These are phyloP conservation scores for Ogataea henricii DNA, from an alignment of 805 yeast genomes.

Conservation along the genomic window DNA sequence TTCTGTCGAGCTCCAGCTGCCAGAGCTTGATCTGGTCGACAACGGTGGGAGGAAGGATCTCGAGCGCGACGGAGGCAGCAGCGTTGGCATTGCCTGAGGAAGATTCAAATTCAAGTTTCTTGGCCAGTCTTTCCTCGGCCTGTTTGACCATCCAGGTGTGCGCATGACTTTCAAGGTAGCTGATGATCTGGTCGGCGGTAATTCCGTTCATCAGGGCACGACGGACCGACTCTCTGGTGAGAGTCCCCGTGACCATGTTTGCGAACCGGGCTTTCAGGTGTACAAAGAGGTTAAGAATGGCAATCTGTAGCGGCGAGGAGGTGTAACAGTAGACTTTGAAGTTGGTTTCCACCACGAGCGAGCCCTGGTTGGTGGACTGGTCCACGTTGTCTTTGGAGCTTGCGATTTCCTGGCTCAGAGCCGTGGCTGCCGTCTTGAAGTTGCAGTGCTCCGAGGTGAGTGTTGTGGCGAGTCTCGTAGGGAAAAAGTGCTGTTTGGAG, in stretches of 20 bases:
- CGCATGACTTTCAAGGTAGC: conserved; percentile 87
- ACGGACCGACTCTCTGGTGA: conserved; percentile 90
- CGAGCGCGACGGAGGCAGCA: conserved; percentile 50
- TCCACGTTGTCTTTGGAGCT: conserved; percentile 28
- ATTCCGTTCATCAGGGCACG: conserved; percentile 85
- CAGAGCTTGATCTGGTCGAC: conserved; percentile 93
- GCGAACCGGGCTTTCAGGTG: conserved; percentile 82
- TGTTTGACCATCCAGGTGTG: conserved; percentile 84
- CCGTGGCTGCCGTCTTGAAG: conserved; percentile 71
- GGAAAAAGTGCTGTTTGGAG: conserved; percentile 55
- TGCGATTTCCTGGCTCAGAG: conserved; percentile 66
- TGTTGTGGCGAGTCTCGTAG: conserved; percentile 87
- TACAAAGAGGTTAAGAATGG: conserved; percentile 85
- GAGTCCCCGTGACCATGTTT: conserved; percentile 90
- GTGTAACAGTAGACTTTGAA: conserved; percentile 92
- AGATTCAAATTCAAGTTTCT: conserved; percentile 64
- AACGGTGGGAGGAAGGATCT: conserved; percentile 90
- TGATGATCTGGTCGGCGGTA: conserved; percentile 90
- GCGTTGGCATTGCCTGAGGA: conserved; percentile 42
- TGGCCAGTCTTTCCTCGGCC: conserved; percentile 69
- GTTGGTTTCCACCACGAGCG: conserved; percentile 89
- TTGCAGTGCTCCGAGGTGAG: conserved; percentile 81
- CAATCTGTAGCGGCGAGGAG: conserved; percentile 91
- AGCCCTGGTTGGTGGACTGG: conserved; percentile 45
- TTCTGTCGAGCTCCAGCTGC: conserved; percentile 95